Base-by-base conservation (phyloP, 2,329 filamentous ascomycete species). In the Fusarium denticulatum region DNA sequence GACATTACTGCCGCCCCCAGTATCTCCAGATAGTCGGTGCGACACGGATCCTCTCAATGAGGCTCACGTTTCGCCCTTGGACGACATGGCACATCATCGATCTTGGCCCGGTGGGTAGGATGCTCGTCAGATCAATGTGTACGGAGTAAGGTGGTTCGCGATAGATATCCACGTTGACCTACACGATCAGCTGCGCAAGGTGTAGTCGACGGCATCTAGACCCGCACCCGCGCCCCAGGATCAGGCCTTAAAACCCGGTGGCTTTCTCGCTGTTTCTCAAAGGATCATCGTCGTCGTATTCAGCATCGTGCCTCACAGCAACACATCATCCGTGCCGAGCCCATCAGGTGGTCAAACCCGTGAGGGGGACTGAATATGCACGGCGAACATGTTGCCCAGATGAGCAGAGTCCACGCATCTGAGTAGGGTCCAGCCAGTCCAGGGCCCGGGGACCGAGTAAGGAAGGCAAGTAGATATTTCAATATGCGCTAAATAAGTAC, bases 161-260 rank as follows among this genome's bases (percentile, higher is more conserved):
- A 58, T 58, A 36, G 45, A 67, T 68, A 63, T 61, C 66, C 71
- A 68, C 53, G 60, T 72, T 76, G 55, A 55, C 69, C 50, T 71
- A 60, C 65, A 60, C 50, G 64, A 65, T 73, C 73, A 77, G 66
- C 75, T 64, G 75, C 58, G 69, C 71, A 76, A 76, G 67, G 67
- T 64, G 58, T 67, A 66, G 57, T 58, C 59, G 40, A 67, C 67
- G 64, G 69, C 65, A 72, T 65, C 60, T 57, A 58, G 34, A 69
- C 47, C 71, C 71, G 72, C 53, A 18, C 46, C 62, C 67, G 57
- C 63, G 52, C 46, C 34, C 66, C 40, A 46, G 66, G 52, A 58
- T 55, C 64, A 74, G 57, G 56, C 60, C 40, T 39, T 34, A 20
- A 26, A 67, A 32, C 22, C 39, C 39, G 45, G 53, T 53, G 37